Percentiles rank a stretch among this genome's conserved stretches.
Evolutionary conservation across 2,329 filamentous ascomycete species (phyloP).

Genomic region (Chaetomium strumarium): DNA sequence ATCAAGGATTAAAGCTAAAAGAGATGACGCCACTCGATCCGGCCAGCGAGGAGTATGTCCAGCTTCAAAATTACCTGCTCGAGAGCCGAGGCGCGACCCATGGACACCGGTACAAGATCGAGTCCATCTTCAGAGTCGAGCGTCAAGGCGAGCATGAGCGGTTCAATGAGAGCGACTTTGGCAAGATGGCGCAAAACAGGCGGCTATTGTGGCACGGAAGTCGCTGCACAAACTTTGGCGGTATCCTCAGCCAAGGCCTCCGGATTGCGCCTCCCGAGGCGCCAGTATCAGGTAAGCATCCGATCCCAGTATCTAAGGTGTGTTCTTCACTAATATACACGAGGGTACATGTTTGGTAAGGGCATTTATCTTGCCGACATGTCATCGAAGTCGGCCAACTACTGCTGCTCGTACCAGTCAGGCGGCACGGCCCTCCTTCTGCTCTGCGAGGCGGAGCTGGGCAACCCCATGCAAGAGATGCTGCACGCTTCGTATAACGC

Average conservation of each 20-base stretch:
- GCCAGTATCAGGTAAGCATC: slow-evolving; percentile 50
- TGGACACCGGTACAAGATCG: slow-evolving; percentile 50
- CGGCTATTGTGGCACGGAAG: slow-evolving; percentile 86
- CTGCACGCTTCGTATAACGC: slow-evolving; percentile 54
- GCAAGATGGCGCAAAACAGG: slow-evolving; percentile 52
- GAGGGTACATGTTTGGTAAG: slow-evolving; percentile 80
- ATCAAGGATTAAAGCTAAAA: slow-evolving; percentile 61
- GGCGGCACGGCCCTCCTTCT: slow-evolving; percentile 67
- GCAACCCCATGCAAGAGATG: slow-evolving; percentile 65
- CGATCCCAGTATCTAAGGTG: no score
- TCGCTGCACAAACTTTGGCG: slow-evolving; percentile 75
- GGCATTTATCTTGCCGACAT: slow-evolving; percentile 86
- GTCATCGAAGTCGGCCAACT: slow-evolving; percentile 74
- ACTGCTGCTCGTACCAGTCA: slow-evolving; percentile 60
- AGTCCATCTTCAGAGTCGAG: slow-evolving; percentile 78
- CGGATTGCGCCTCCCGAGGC: slow-evolving; percentile 86
- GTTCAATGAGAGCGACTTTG: slow-evolving; percentile 53
- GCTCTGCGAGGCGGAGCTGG: slow-evolving; percentile 79
- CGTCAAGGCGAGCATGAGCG: slow-evolving; percentile 65
- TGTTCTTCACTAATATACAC: no score
- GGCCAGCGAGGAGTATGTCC: slow-evolving; percentile 54
- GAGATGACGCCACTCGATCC: slow-evolving; percentile 68
- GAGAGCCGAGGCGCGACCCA: slow-evolving; percentile 65
- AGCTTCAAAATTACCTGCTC: slow-evolving; percentile 61
- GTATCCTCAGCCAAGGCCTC: slow-evolving; percentile 80